Evolutionary conservation across 805 yeast genomes (phyloP).

Genomic region (Candida boidinii): DNA sequence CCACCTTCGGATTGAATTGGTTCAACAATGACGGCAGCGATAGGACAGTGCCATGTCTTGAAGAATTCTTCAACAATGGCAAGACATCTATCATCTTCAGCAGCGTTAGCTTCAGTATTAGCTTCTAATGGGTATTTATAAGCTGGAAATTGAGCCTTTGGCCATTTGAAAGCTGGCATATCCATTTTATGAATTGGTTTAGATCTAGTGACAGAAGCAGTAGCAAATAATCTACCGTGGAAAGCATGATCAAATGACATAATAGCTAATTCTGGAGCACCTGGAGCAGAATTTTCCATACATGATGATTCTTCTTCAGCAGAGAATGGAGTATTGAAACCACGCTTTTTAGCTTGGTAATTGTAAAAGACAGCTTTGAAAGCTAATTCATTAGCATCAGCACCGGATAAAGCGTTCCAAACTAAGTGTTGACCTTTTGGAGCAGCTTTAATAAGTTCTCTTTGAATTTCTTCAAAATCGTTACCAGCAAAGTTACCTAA

Average conservation of each 20-base stretch:
- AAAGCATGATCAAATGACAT: constrained; percentile 46
- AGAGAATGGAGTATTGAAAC: constrained; percentile 30
- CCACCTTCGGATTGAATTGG: constrained; percentile 74
- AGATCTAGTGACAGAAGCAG: constrained; percentile 46
- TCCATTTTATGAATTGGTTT: constrained; percentile 51
- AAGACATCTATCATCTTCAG: constrained; percentile 41
- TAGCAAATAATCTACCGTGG: constrained; percentile 51
- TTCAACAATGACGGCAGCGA: constrained; percentile 48
- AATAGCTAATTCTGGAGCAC: constrained; percentile 43
- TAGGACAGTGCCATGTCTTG: constrained; percentile 29
- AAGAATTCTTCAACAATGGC: constrained; percentile 32
- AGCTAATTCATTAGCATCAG: constrained; percentile 65
- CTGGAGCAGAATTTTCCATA: constrained; percentile 44
- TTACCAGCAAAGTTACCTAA: constrained; percentile 54
- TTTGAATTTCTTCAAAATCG: constrained; percentile 41
- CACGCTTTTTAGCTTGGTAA: constrained; percentile 47
- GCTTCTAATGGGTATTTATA: constrained; percentile 79
- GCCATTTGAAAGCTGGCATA: constrained; percentile 55
- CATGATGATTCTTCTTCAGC: constrained; percentile 36
- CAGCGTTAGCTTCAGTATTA: constrained; percentile 40
- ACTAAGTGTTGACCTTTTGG: constrained; percentile 53
- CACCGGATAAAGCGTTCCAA: constrained; percentile 62
- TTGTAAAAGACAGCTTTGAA: constrained; percentile 63
- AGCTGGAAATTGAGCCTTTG: constrained; percentile 60
- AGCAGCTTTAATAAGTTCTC: constrained; percentile 42